Evolutionary conservation across 2,329 filamentous ascomycete species (phyloP), one percentile per base, ranked within the genome.

Genomic region (Nothophaeocryptopus gaeumannii): DNA sequence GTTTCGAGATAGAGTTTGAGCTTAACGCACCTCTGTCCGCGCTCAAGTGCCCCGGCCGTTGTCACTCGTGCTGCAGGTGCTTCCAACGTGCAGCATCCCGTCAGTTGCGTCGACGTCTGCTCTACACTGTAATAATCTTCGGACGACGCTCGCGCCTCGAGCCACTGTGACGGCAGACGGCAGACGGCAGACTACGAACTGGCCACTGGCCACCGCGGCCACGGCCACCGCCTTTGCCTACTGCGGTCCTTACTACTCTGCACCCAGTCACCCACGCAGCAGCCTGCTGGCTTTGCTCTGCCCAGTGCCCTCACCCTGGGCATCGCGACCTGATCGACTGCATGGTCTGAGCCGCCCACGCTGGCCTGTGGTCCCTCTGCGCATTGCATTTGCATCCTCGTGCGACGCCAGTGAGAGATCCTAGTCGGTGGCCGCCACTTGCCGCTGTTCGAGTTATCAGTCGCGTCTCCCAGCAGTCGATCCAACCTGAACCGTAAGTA

Each of bases 361-460:
- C 20, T 26, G 20, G 20, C 20, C 20, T 26, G 20, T 26, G 20
- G 20, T 7, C 20, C 20, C 20, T 26, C 20, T 26, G 20, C 20
- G 20, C 20, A 26, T 26, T 26, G 20, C 20, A 26, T 26, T 26
- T 26, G 20, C 20, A 49, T 41, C 50, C 56, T 57, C 51, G 54
- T 54, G 56, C 56, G 43, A 54, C 53, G 46, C 56, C 55, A 59
- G 56, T 57, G 51, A 55, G 57, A 45, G 50, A 58, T 58, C 56
- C 56, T 41, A 53, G 56, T 58, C 56, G 37, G 20, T 43, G 56
- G 39, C 56, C 56, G 56, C 56, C 56, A 56, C 56, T 58, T 58
- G 54, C 56, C 54, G 56, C 56, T 44, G 49, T 44, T 37, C 48
- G 39, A 57, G 54, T 58, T 55, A 59, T 59, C 57, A 55, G 50